These are phyloP conservation scores for Ampelocalamus luodianensis DNA, from an alignment of 176 grass and related monocot genomes.

Conservation along the genomic window DNA sequence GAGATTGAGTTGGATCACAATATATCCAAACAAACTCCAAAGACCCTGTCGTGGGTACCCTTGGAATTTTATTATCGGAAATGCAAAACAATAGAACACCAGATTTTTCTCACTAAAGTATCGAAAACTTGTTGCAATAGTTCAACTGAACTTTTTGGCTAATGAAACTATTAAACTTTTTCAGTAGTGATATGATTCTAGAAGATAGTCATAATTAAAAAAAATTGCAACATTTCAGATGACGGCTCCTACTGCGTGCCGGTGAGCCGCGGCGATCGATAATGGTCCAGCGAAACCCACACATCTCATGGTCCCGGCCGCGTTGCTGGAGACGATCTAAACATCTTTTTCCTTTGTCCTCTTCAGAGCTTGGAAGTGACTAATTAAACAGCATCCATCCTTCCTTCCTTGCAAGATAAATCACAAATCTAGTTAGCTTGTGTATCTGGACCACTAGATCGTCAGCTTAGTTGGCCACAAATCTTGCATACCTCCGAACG, in stretches of 20 bases:
- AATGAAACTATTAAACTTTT: background rate
- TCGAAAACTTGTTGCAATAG: background rate
- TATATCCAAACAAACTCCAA: too few relatives aligned
- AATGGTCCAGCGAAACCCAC: constrained; percentile 41
- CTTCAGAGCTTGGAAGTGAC: constrained; percentile 50
- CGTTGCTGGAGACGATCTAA: constrained; percentile 31
- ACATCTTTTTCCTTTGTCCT: constrained; percentile 42
- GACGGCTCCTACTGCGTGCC: constrained; percentile 14
- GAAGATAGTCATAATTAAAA: background rate
- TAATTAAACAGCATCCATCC: constrained; percentile 45
- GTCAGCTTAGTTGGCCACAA: constrained; percentile 32
- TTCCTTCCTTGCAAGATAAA: constrained; percentile 43
- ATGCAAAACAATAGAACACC: background rate
- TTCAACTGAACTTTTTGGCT: background rate
- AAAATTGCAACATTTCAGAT: background rate
- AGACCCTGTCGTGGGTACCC: constrained; percentile 15
- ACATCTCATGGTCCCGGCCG: constrained; percentile 43
- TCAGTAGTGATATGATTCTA: background rate
- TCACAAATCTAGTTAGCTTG: constrained; percentile 41
- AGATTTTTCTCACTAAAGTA: background rate
- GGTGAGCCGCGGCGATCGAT: constrained; percentile 29
- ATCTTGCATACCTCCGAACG: background rate
- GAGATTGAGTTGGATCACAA: too few relatives aligned
- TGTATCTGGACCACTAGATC: constrained; percentile 44
- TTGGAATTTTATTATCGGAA: background rate